Evolutionary conservation across 345 rosid genomes (phyloP).

Genomic region (Chamaenerion angustifolium): DNA sequence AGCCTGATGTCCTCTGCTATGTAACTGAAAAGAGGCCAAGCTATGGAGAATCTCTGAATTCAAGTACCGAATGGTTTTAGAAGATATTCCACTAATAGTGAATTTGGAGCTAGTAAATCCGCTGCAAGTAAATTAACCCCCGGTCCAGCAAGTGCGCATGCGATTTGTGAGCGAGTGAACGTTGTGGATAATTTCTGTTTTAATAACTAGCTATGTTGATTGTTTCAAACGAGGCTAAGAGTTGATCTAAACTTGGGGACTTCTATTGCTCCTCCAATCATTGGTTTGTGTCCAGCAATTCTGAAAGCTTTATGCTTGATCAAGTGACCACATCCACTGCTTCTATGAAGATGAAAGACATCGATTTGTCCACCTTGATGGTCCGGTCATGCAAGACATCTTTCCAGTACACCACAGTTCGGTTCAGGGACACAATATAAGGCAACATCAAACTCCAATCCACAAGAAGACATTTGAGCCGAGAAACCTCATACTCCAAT

Average conservation of each 20-base stretch:
- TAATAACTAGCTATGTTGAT: neutral
- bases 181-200: neutral
- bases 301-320: conserved; percentile 60
- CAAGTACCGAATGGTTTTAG: conserved; percentile 41
- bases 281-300: conserved; percentile 52
- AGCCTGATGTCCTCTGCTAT: neutral
- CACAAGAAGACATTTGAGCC: too few relatives aligned
- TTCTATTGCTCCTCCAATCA: conserved; percentile 86
- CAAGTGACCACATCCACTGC: conserved; percentile 66
- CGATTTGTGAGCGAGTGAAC: conserved; percentile 26
- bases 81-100: conserved; percentile 44
- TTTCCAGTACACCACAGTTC: too few relatives aligned
- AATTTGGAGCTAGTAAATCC: conserved; percentile 16
- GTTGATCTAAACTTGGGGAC: conserved; percentile 33
- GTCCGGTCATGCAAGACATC: too few relatives aligned
- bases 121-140: conserved; percentile 22
- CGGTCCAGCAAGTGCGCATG: conserved; percentile 20
- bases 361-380: too few relatives aligned
- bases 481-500: too few relatives aligned
- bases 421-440: too few relatives aligned
- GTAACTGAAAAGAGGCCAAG: conserved; percentile 40
- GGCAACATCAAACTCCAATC: too few relatives aligned
- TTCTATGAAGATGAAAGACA: conserved; percentile 67
- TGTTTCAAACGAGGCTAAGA: neutral
- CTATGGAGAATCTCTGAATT: conserved; percentile 49